These are phyloP conservation scores for Pseudozyma hubeiensis DNA, from an alignment of 1,284 basidiomycete species.

Conservation along the genomic window DNA sequence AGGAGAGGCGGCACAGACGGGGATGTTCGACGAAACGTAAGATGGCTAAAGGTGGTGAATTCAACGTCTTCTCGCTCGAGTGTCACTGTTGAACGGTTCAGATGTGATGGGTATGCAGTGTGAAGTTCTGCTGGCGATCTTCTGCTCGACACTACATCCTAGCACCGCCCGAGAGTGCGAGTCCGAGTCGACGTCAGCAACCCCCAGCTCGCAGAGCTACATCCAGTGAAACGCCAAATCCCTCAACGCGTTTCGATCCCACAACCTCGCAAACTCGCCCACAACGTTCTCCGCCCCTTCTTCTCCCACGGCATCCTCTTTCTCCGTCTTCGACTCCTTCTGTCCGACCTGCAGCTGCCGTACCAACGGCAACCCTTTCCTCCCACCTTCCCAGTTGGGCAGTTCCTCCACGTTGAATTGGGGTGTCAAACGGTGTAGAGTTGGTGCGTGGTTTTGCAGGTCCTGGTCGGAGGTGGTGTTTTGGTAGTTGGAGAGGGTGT, in stretches of 20 bases:
- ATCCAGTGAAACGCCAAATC: slow-evolving; percentile 43
- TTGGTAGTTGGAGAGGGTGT: slow-evolving; percentile 26
- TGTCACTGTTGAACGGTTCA: too few species aligned
- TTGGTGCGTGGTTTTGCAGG: background rate
- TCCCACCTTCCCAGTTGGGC: slow-evolving; percentile 18
- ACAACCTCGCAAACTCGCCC: background rate
- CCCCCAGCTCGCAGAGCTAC: background rate
- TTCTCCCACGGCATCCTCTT: background rate
- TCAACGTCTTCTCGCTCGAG: too few species aligned
- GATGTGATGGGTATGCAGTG: too few species aligned
- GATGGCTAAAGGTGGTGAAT: too few species aligned
- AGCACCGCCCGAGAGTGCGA: too few species aligned
- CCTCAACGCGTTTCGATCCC: slow-evolving; percentile 30
- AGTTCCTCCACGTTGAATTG: background rate
- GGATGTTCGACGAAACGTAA: too few species aligned
- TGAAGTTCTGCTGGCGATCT: too few species aligned
- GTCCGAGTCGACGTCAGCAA: too few species aligned
- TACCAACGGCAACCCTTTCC: background rate
- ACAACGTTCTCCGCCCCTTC: background rate
- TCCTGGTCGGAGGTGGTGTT: background rate
- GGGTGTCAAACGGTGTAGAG: background rate
- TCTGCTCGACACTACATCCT: too few species aligned
- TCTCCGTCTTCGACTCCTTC: background rate
- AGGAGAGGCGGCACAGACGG: too few species aligned
- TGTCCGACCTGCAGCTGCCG: background rate